Conservation (phyloP, 2,329 filamentous ascomycete genomes). For the Arthrobotrys iridis region DNA sequence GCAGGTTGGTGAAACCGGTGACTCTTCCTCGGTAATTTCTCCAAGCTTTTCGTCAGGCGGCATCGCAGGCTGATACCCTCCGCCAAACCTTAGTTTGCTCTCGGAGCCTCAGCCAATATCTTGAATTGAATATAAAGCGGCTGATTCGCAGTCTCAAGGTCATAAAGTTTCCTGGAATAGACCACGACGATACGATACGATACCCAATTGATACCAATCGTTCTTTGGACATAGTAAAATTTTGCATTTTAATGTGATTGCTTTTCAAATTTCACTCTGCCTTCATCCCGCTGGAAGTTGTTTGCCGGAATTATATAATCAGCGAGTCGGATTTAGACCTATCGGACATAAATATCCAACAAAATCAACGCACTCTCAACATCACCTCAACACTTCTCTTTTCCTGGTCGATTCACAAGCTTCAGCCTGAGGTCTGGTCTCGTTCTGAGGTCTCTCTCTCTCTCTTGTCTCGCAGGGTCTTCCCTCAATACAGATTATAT, state of each 20-base stretch:
- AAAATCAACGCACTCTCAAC: background rate
- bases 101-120: background rate
- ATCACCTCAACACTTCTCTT: background rate
- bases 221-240: background rate
- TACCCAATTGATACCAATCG: background rate
- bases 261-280: no score
- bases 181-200: background rate
- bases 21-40: conserved; percentile 13
- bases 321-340: background rate
- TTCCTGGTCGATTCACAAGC: background rate
- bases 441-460: background rate
- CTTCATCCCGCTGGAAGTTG: background rate
- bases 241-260: no score
- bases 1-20: conserved; percentile 7
- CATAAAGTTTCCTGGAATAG: background rate
- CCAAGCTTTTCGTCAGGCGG: conserved; percentile 16
- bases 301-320: background rate
- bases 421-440: background rate
- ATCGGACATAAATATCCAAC: background rate
- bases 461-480: background rate
- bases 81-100: background rate
- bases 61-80: conserved; percentile 30
- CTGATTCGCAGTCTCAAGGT: background rate
- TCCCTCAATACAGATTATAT: background rate
- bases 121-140: background rate